Percentiles rank a stretch among this genome's conserved stretches.
phyloP scores from a whole-genome alignment of 1,139 yeast species.

The Candida anutae region DNA sequence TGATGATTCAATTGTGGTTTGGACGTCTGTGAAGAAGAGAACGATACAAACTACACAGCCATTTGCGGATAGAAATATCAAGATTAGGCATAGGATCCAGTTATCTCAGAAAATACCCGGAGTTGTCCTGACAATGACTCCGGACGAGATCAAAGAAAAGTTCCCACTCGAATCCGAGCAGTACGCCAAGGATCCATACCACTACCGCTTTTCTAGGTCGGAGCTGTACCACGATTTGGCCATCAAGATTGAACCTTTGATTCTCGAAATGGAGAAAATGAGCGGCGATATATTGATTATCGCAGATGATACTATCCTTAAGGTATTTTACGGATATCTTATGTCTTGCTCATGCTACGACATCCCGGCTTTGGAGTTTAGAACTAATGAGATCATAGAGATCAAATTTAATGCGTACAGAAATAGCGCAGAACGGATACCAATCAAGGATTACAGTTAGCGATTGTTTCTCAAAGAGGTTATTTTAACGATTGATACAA shows the following conservation, averaged over 20 bases:
- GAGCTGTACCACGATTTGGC: conserved; percentile 96
- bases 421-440: conserved; percentile 52
- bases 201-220: conserved; percentile 83
- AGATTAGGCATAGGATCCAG: conserved; percentile 69
- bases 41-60: conserved; percentile 73
- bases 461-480: neutral
- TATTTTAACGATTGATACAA: too few species aligned
- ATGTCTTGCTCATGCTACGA: conserved; percentile 88
- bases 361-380: conserved; percentile 71
- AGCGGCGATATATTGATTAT: conserved; percentile 81
- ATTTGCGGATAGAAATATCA: conserved; percentile 48
- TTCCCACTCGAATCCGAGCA: conserved; percentile 67
- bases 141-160: conserved; percentile 47
- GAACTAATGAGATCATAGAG: conserved; percentile 78
- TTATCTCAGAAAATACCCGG: conserved; percentile 89
- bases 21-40: conserved; percentile 88
- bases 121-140: conserved; percentile 62
- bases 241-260: conserved; percentile 84
- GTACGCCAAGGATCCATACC: conserved; percentile 75
- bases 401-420: conserved; percentile 83
- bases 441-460: conserved; percentile 15
- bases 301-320: conserved; percentile 86
- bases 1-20: conserved; percentile 57
- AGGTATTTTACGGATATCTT: conserved; percentile 86
- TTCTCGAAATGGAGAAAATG: conserved; percentile 88